A percentile compares a stretch with the other conserved stretches of the same genome.
phyloP scores from a whole-genome alignment of 768 basidiomycete species.

The Leccinellum luteum region DNA sequence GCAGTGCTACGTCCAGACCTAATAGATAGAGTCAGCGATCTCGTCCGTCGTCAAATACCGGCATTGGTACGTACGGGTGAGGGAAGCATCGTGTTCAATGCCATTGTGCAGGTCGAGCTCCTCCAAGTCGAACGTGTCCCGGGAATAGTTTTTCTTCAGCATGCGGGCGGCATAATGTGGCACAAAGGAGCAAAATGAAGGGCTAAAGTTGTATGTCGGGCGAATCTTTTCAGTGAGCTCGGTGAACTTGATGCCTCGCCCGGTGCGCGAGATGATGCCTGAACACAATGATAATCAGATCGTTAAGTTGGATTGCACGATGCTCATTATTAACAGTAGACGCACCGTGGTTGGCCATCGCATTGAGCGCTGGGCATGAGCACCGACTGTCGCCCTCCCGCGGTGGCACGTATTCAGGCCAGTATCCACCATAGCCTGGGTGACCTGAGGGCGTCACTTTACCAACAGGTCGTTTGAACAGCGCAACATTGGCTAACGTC shows the following conservation, averaged over 20 bases:
- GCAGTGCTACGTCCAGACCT: slow-evolving; percentile 54
- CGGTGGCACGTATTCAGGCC: slow-evolving; percentile 66
- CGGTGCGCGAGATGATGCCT: slow-evolving; percentile 56
- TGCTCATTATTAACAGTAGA: not conserved
- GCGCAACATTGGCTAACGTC: slow-evolving; percentile 19
- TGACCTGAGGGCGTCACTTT: slow-evolving; percentile 53
- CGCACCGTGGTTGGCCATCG: slow-evolving; percentile 82
- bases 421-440: slow-evolving; percentile 60
- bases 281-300: not conserved
- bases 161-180: slow-evolving; percentile 58
- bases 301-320: not conserved
- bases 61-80: slow-evolving; percentile 28
- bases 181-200: slow-evolving; percentile 66
- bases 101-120: slow-evolving; percentile 75
- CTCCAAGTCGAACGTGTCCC: slow-evolving; percentile 58
- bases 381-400: slow-evolving; percentile 64
- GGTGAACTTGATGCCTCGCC: slow-evolving; percentile 65
- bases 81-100: slow-evolving; percentile 36
- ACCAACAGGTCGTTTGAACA: slow-evolving; percentile 36
- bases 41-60: not conserved
- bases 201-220: slow-evolving; percentile 64
- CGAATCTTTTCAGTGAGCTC: slow-evolving; percentile 44
- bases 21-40: not conserved
- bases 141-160: slow-evolving; percentile 53
- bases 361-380: slow-evolving; percentile 74